Base-by-base conservation (phyloP, 371 early-diverging fungal genomes). In the Batkoa obscura region DNA sequence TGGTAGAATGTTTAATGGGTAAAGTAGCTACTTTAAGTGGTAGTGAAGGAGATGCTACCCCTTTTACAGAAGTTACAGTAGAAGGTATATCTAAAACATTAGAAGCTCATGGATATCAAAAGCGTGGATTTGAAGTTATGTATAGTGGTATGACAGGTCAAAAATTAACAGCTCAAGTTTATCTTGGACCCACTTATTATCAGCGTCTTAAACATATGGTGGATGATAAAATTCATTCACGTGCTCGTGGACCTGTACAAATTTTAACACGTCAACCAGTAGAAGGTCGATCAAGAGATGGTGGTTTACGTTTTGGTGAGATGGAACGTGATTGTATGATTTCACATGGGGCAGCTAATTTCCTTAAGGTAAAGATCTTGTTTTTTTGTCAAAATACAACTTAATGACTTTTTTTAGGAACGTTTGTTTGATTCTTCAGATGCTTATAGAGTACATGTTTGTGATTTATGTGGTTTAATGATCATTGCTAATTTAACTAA, bases 121-220 rank as follows among this genome's bases (percentile, higher is more conserved):
- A 82, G 61, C 85, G 99, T 73, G 99, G 97, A 41, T 86, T 90
- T 66, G 94, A 98, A 68, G 88, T 98, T 57, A 82, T 99, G 90
- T 96, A 94, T 74, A 90, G 93, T 68, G 99, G 99, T 38, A 88
- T 92, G 66, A 99, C 99, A 0, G 99, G 99, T n/a, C 75, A 81
- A 55, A 99, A 98, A 68, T 65, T 97, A 59, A 71, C 86, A 30
- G 94, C 93, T 10, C 97, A 99, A 68, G 78, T 99, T 2, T 99
- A 90, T 72, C 72, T 94, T 56, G 99, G 99, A 0, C 99, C 99
- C 2, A 99, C 99, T 0, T 99, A 98, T 73, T 99, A 99, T 73
- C 99, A 99, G 74, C 88, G 99, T 64, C 75, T 99, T 66, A 99
- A 99, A 84, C 99, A 99, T 71, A 99, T 99, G 99, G 99, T 99